Conservation (phyloP, 2,329 filamentous ascomycete genomes). For the Dactylellina haptotyla region DNA sequence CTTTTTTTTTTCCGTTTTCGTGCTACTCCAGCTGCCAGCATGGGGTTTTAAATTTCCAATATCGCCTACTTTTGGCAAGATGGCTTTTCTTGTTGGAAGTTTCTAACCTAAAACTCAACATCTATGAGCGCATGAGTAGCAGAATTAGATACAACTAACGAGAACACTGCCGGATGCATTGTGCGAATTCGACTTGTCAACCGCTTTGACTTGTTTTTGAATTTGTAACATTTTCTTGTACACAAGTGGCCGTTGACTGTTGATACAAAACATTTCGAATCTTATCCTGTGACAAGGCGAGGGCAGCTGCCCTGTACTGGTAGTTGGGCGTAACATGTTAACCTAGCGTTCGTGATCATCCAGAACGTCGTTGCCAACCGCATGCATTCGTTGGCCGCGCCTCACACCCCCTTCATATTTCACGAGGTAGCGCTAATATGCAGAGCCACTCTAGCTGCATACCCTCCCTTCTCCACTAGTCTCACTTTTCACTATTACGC, state of each 20-base stretch:
- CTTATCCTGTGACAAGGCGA: conserved; percentile 24
- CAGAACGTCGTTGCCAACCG: conserved; percentile 27
- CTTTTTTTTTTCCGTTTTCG: conserved; percentile 46
- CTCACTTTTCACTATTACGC: not conserved
- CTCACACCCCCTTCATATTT: conserved; percentile 20
- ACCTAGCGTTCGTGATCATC: conserved; percentile 17
- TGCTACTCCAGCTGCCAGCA: not conserved
- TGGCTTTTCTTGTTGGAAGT: not conserved
- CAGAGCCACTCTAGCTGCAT: conserved; percentile 45
- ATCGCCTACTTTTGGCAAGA: not conserved
- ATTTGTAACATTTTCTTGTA: not conserved
- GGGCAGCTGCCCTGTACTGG: conserved; percentile 17
- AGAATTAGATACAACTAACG: not conserved
- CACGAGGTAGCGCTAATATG: conserved; percentile 38
- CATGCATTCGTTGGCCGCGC: conserved; percentile 28
- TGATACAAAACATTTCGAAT: conserved; percentile 5
- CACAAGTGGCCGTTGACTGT: conserved; percentile 15
- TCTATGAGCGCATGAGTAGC: conserved; percentile 1
- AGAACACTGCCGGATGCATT: conserved; percentile 11
- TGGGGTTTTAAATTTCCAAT: conserved; percentile 11
- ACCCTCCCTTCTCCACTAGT: conserved; percentile 7
- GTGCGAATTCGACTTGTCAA: not conserved
- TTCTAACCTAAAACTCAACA: conserved; percentile 6
- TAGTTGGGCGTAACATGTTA: conserved; percentile 33
- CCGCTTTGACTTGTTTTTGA: not conserved